A percentile compares a stretch with the other conserved stretches of the same genome.
Evolutionary conservation across 2,329 filamentous ascomycete genomes (phyloP).

Genomic region (Venturia oleaginea): DNA sequence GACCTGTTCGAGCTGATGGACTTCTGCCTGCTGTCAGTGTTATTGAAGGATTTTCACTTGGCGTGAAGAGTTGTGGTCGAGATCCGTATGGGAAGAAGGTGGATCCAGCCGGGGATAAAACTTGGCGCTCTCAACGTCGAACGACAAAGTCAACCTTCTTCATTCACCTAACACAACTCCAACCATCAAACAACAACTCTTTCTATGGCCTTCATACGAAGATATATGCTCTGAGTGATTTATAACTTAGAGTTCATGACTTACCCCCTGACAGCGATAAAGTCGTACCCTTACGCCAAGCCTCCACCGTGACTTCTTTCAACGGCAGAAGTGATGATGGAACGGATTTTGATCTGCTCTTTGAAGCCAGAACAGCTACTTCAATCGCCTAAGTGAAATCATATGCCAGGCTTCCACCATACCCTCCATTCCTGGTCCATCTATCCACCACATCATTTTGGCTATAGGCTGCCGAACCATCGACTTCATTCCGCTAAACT

Average conservation of each 20-base stretch:
- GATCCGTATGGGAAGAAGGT: not conserved
- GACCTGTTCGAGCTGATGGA: not conserved
- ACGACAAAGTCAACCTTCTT: not conserved
- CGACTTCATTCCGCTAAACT: not conserved
- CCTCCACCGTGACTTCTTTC: not conserved
- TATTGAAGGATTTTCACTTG: not conserved
- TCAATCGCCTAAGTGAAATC: not conserved
- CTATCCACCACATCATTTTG: not conserved
- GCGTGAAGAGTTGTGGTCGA: not conserved
- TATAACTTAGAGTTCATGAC: not conserved
- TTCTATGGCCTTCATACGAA: not conserved
- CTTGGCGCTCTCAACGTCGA: not conserved
- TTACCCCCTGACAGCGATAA: not conserved
- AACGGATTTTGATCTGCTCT: not conserved
- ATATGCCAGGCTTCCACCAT: not conserved
- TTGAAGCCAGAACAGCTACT: not conserved
- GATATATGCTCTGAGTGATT: not conserved
- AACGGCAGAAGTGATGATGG: not conserved
- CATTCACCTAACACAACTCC: not conserved
- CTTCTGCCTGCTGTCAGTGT: not conserved
- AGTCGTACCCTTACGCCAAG: not conserved
- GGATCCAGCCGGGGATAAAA: not conserved
- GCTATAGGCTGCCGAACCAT: not conserved
- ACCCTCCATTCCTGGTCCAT: not conserved
- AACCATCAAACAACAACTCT: not conserved